These are phyloP conservation scores for Diaporthe caulivora DNA, from an alignment of 2,329 filamentous ascomycete genomes.

Conservation along the genomic window DNA sequence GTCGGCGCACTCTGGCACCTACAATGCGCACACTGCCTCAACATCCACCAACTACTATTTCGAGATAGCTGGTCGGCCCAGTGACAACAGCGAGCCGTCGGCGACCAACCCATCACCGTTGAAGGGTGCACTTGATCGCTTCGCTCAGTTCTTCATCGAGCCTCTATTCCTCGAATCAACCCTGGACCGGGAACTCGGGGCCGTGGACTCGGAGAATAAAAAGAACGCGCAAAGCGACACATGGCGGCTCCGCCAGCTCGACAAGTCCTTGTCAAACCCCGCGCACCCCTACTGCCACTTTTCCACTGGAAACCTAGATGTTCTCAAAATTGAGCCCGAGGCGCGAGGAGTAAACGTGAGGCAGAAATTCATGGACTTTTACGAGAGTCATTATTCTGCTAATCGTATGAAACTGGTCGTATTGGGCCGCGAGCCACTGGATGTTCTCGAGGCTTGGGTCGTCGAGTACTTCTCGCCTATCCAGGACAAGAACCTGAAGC, in stretches of 20 bases:
- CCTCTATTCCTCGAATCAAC: constrained; percentile 89
- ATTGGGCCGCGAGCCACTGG: constrained; percentile 83
- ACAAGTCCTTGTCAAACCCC: constrained; percentile 88
- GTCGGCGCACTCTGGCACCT: constrained; percentile 88
- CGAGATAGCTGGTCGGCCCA: constrained; percentile 86
- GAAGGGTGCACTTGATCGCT: constrained; percentile 87
- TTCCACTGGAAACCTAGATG: constrained; percentile 89
- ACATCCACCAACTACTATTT: constrained; percentile 99
- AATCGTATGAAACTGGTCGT: constrained; percentile 95
- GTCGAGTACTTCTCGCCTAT: constrained; percentile 85
- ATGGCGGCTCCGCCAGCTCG: constrained; percentile 89
- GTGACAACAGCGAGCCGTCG: constrained; percentile 68
- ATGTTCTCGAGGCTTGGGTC: constrained; percentile 88
- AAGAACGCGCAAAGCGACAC: constrained; percentile 94
- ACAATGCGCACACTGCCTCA: constrained; percentile 93
- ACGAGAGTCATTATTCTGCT: constrained; percentile 89
- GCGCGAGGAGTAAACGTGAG: constrained; percentile 85
- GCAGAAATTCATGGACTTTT: constrained; percentile 93
- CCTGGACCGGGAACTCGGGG: constrained; percentile 86
- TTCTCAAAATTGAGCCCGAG: constrained; percentile 85
- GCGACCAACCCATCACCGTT: constrained; percentile 71
- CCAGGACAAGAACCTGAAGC: constrained; percentile 82
- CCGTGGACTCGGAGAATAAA: constrained; percentile 96
- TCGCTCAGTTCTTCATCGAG: constrained; percentile 93
- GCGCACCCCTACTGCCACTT: constrained; percentile 92